Evolutionary conservation across 768 basidiomycete species (phyloP), one percentile per base, ranked within the genome.

Genomic region (Trametes maxima): DNA sequence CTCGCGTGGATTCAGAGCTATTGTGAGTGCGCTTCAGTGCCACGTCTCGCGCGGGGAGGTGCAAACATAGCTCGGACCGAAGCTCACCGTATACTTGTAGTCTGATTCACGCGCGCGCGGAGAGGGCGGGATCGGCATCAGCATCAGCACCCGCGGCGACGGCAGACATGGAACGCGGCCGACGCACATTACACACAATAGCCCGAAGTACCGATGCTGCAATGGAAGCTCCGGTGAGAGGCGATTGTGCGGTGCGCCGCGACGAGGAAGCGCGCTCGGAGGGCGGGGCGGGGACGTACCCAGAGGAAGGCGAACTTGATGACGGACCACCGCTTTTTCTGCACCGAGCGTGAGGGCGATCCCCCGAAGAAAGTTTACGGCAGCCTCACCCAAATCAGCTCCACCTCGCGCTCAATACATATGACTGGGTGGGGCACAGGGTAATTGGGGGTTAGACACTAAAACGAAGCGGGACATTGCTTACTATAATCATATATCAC

Each of bases 121-220:
- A 19, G 37, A 37, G 42, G 28, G 28, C 28, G 28, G 12, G 40
- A 58, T 43, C 37, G 25, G 33, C 40, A 37, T 44, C 21, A 19
- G 43, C 42, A 12, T 8, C n/a, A 43, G n/a, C 35, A 24, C 45
- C 16, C 11, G 25, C 13, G 14, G 17, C 35, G 22, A 54, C 28
- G 28, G 28, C 28, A 33, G 28, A 33, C 28, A 24, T 42, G 24
- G 24, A 33, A 45, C 40, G 24, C 36, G 6, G 17, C 19, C n/a
- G 16, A 68, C 70, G 19, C 52, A 73, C 72, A 70, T 33, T 4
- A 70, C 67, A 58, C 67, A 68, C n/a, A 65, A 22, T 7, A 73
- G 48, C 6, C 72, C 72, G 42, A 73, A 69, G 47, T 73, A 73
- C 0, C 72, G 70, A 60, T 71, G 68, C 72, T 73, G 37, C 2